A percentile compares a stretch with the other conserved stretches of the same genome.
These are phyloP conservation scores for Phytophthora ramorum DNA, from an alignment of 352 stramenopile genomes.

Conservation along the genomic window DNA sequence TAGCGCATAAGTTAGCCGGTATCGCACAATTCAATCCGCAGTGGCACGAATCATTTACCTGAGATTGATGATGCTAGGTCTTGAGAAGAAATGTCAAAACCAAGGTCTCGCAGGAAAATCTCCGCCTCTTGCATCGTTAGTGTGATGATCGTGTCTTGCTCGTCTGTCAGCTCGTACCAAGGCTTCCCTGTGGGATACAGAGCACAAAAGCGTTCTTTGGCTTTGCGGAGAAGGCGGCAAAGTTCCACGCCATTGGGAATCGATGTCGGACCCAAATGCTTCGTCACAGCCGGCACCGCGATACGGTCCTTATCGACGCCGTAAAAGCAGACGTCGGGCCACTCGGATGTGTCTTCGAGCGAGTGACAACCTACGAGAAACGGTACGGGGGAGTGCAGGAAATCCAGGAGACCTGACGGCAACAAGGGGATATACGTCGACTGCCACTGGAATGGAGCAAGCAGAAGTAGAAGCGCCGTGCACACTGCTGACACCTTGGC, in stretches of 20 bases:
- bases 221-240: conserved; percentile 61
- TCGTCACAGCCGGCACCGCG: conserved; percentile 45
- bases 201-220: conserved; percentile 51
- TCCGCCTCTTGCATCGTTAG: conserved; percentile 75
- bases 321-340: conserved; percentile 86
- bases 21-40: not conserved
- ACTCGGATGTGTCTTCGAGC: conserved; percentile 70
- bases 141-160: conserved; percentile 82
- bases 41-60: conserved; percentile 28
- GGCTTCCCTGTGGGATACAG: conserved; percentile 57
- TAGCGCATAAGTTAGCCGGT: conserved; percentile 3
- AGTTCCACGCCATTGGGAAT: conserved; percentile 73
- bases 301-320: conserved; percentile 75
- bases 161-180: conserved; percentile 82
- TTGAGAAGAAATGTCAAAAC: conserved; percentile 71
- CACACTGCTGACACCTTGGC: conserved; percentile 74
- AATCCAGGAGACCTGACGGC: conserved; percentile 73
- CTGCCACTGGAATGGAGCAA: conserved; percentile 89
- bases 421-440: conserved; percentile 89
- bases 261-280: conserved; percentile 52
- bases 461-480: conserved; percentile 69
- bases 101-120: conserved; percentile 75
- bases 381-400: conserved; percentile 85
- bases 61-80: conserved; percentile 53
- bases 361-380: conserved; percentile 79